These are phyloP conservation scores for Phytophthora pistaciae DNA, from an alignment of 352 stramenopile species.

Conservation along the genomic window DNA sequence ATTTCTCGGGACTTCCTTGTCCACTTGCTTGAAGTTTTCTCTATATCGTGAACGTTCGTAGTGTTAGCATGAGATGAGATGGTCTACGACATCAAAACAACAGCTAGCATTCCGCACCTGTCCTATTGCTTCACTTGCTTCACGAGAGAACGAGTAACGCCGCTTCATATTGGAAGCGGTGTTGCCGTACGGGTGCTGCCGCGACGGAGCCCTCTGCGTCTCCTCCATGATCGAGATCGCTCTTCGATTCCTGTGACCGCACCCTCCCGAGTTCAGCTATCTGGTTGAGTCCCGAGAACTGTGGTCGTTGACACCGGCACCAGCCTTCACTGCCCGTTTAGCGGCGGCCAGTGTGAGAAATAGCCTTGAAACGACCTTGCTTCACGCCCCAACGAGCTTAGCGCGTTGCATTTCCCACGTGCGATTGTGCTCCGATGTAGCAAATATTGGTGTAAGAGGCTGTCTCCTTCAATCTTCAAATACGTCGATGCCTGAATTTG, in stretches of 20 bases:
- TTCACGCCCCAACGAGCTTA: not conserved
- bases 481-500: conserved; percentile 21
- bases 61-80: conserved; percentile 12
- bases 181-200: conserved; percentile 26
- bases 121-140: conserved; percentile 34
- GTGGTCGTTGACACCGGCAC: not conserved
- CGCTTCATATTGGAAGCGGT: conserved; percentile 30
- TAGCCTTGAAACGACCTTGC: conserved; percentile 36
- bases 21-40: conserved; percentile 13
- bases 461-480: conserved; percentile 17
- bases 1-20: conserved; percentile 15
- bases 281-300: not conserved
- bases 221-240: conserved; percentile 5
- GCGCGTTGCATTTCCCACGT: not conserved
- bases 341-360: conserved; percentile 25
- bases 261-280: not conserved
- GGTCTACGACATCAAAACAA: not conserved
- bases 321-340: not conserved
- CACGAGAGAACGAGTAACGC: conserved; percentile 39
- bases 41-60: not conserved
- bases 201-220: conserved; percentile 9
- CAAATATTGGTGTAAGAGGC: conserved; percentile 10
- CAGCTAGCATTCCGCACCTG: conserved; percentile 16
- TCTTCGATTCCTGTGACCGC: not conserved
- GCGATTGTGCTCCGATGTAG: conserved; percentile 15